Conservation (phyloP, 768 basidiomycete species). For the Cystofilobasidium capitatum region DNA sequence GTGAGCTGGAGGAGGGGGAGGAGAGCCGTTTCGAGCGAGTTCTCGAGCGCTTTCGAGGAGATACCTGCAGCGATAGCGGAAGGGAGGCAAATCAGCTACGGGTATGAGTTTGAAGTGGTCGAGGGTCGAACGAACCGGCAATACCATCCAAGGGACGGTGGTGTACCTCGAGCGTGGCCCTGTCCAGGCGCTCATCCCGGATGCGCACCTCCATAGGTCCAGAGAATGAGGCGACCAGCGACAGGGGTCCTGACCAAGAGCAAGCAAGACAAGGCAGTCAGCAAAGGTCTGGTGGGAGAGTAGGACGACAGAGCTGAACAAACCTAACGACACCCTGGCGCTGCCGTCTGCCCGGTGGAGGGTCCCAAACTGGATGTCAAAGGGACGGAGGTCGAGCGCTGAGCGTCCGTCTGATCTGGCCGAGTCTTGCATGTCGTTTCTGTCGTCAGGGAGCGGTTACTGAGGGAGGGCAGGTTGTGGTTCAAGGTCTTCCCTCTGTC, state of each 20-base stretch:
- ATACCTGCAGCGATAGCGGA: constrained; percentile 42
- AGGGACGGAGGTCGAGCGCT: constrained; percentile 31
- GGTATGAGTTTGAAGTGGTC: background rate
- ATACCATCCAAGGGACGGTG: constrained; percentile 61
- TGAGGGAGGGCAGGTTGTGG: background rate
- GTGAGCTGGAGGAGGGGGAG: constrained; percentile 57
- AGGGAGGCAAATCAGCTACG: background rate
- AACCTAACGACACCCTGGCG: constrained; percentile 22
- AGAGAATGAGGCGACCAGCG: constrained; percentile 59
- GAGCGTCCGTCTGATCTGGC: constrained; percentile 32
- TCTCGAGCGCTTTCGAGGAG: constrained; percentile 53
- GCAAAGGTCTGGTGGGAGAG: background rate
- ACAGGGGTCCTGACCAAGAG: constrained; percentile 40
- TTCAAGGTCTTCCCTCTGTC: background rate
- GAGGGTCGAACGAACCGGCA: constrained; percentile 42
- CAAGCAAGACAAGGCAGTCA: too few species aligned
- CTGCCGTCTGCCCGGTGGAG: constrained; percentile 41
- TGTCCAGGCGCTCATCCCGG: constrained; percentile 58
- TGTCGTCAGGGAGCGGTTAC: background rate
- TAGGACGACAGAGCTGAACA: background rate
- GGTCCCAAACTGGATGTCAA: constrained; percentile 34
- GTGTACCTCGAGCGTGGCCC: constrained; percentile 63
- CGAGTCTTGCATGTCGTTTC: constrained; percentile 4
- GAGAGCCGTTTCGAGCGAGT: constrained; percentile 51
- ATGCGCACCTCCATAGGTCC: constrained; percentile 71